Evolutionary conservation across 139 green algal species (phyloP).

Genomic region (Diplosphaera chodatii): DNA sequence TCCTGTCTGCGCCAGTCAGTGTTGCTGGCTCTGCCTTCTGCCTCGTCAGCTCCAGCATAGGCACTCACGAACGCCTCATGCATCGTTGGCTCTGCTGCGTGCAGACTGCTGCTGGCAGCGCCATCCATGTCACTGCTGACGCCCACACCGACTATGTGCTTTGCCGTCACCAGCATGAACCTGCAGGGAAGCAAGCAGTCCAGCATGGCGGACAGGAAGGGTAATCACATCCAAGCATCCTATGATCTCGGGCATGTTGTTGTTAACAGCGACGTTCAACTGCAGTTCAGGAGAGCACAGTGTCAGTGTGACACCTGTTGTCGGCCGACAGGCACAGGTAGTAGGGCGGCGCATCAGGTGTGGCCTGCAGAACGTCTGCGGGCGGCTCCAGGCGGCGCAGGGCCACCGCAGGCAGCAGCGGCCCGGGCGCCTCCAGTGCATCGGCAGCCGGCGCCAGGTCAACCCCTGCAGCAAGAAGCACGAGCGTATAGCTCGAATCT

Average conservation of each 20-base stretch:
- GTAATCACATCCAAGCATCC: too few species aligned
- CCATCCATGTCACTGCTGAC: neutral
- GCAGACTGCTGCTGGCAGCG: neutral
- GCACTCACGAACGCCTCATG: neutral
- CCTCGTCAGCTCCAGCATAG: neutral
- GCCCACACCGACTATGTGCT: constrained; percentile 23
- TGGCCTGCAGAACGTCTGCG: neutral
- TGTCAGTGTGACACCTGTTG: constrained; percentile 41
- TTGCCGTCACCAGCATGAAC: constrained; percentile 23
- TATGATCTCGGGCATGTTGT: too few species aligned
- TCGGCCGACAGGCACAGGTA: constrained; percentile 57
- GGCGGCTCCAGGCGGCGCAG: constrained; percentile 18
- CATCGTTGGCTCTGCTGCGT: too few species aligned
- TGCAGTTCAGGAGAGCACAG: too few species aligned
- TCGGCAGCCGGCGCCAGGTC: constrained; percentile 40
- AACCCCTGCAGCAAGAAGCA: constrained; percentile 21
- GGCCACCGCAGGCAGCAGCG: constrained; percentile 42
- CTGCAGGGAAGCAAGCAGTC: too few species aligned
- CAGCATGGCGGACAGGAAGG: too few species aligned
- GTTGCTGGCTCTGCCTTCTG: neutral
- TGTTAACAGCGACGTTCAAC: too few species aligned
- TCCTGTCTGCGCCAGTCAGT: neutral
- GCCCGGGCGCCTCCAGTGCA: constrained; percentile 8
- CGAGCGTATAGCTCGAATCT: too few species aligned
- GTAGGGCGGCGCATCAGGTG: neutral